Evolutionary conservation across 345 rosid genomes (phyloP).

Genomic region (Sapria himalayana): DNA sequence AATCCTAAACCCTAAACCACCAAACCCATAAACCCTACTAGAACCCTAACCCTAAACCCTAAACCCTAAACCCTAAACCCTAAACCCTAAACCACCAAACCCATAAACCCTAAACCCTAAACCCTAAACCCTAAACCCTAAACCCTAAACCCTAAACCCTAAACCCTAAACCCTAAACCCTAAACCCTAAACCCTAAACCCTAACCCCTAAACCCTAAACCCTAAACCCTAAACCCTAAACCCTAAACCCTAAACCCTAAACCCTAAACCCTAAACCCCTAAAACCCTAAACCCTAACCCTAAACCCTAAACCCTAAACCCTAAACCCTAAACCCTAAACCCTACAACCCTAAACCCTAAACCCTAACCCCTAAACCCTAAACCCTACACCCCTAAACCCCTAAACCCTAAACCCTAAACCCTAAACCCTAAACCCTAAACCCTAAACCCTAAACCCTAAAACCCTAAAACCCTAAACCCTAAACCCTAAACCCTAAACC

Average conservation of each 20-base stretch:
- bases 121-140: constrained; percentile 11
- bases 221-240: constrained; percentile 14
- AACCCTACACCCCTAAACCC: constrained; percentile 8
- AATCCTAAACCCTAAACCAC: constrained; percentile 12
- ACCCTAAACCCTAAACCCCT: constrained; percentile 10
- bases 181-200: constrained; percentile 11
- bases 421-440: constrained; percentile 11
- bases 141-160: constrained; percentile 9
- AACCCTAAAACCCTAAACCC: constrained; percentile 10
- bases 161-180: constrained; percentile 8
- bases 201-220: constrained; percentile 13
- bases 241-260: constrained; percentile 7
- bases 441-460: constrained; percentile 13
- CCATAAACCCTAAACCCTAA: constrained; percentile 10
- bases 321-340: constrained; percentile 6
- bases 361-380: constrained; percentile 12
- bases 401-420: constrained; percentile 11
- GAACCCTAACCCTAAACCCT: constrained; percentile 11
- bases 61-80: constrained; percentile 14
- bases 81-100: constrained; percentile 11
- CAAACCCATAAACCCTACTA: constrained; percentile 12
- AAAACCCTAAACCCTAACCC: constrained; percentile 10
- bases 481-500: constrained; percentile 12
- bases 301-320: constrained; percentile 6
- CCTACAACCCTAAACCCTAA: constrained; percentile 8